Conservation (phyloP, 2,329 filamentous ascomycete genomes). For the Diaporthe aspalathi region DNA sequence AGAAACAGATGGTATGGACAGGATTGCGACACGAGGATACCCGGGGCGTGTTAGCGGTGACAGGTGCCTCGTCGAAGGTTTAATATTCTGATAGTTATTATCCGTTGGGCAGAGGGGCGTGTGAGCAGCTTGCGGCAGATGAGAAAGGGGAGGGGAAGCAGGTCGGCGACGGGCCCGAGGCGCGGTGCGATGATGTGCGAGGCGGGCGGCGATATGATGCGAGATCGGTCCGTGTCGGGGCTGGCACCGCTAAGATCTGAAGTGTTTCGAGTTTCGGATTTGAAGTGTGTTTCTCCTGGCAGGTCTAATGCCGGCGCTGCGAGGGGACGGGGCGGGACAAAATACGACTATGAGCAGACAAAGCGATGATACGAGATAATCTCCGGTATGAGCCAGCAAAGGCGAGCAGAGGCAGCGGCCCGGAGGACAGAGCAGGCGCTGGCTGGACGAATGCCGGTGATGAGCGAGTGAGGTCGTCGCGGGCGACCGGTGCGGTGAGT, state of each 20-base stretch:
- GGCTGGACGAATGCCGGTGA: background rate
- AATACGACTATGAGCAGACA: background rate
- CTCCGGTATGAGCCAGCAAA: background rate
- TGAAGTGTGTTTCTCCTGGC: constrained; percentile 21
- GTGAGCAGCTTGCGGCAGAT: constrained; percentile 16
- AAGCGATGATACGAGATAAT: background rate
- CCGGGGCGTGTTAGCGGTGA: too few relatives aligned
- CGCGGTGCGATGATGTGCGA: constrained; percentile 4
- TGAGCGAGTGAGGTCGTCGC: constrained; percentile 8
- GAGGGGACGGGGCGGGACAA: background rate
- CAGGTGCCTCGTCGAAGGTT: constrained; percentile 15
- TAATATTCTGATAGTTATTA: background rate
- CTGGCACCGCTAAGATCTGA: constrained; percentile 15
- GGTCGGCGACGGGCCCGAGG: constrained; percentile 12
- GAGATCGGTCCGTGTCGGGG: constrained; percentile 20
- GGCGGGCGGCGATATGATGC: background rate
- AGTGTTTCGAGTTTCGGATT: constrained; percentile 37
- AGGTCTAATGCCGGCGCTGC: background rate
- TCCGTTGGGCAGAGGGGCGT: constrained; percentile 20
- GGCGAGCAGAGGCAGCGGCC: background rate
- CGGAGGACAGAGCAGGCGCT: background rate
- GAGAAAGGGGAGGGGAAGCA: background rate
- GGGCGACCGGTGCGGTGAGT: background rate
- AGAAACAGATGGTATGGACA: background rate
- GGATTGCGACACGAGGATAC: constrained; percentile 8